Conservation (phyloP, 805 yeast species). For the Candida ficus region DNA sequence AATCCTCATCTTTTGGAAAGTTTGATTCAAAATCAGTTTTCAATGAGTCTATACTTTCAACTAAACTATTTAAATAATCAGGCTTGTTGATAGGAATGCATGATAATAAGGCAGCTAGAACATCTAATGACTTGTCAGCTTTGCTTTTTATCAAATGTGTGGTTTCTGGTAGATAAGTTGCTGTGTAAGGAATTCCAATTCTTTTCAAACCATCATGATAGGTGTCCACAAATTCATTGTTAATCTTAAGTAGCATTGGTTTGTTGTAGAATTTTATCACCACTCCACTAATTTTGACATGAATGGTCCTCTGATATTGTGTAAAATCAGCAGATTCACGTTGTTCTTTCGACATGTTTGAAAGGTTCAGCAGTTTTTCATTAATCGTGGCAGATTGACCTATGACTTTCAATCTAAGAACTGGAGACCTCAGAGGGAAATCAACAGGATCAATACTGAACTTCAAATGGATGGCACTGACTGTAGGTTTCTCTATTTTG, state of each 20-base stretch:
- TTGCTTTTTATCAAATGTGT: constrained; percentile 23
- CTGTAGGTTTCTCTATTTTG: constrained; percentile 3
- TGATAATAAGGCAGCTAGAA: constrained; percentile 28
- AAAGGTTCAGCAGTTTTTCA: constrained; percentile 2
- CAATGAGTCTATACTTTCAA: constrained; percentile 9
- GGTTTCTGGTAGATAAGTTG: constrained; percentile 18
- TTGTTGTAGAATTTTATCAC: constrained; percentile 14
- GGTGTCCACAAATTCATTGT: constrained; percentile 10
- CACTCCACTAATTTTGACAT: constrained; percentile 16
- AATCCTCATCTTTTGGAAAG: constrained; percentile 24
- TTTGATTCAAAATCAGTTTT: constrained; percentile 16
- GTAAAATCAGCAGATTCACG: constrained; percentile 1
- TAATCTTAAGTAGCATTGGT: constrained; percentile 10
- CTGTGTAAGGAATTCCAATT: constrained; percentile 25
- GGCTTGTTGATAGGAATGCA: constrained; percentile 27
- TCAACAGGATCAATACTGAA: constrained; percentile 10
- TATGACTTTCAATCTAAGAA: constrained; percentile 6
- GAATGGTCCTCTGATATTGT: constrained; percentile 4
- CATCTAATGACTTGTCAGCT: constrained; percentile 22
- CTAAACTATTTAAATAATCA: constrained; percentile 20
- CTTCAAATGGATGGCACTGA: constrained; percentile 12
- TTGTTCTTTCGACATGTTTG: constrained; percentile 1
- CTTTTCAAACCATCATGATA: constrained; percentile 14
- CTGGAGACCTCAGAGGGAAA: constrained; percentile 9
- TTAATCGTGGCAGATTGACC: constrained; percentile 9